Conservation (phyloP, 371 early-diverging fungal genomes). For the Lichtheimia ornata region DNA sequence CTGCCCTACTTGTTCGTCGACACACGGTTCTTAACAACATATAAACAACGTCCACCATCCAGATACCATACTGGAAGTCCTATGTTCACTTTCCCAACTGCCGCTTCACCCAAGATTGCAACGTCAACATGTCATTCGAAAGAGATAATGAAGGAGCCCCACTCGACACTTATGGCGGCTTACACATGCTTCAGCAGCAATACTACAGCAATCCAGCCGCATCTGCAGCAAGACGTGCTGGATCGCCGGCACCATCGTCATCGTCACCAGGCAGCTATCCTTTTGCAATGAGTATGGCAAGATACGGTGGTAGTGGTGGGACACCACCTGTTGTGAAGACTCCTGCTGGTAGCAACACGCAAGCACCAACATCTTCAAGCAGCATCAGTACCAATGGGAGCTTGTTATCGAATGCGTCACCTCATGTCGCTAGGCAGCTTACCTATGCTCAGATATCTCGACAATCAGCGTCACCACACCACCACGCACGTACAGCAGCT, state of each 20-base stretch:
- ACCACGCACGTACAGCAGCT: conserved; percentile 84
- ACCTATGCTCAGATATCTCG: conserved; percentile 75
- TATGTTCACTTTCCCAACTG: conserved; percentile 4
- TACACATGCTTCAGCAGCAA: not conserved
- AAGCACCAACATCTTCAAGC: conserved; percentile 11
- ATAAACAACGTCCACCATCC: too few relatives aligned
- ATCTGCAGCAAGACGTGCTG: conserved; percentile 2
- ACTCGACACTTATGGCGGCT: conserved; percentile 1
- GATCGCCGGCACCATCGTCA: conserved; percentile 24
- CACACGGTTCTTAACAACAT: too few relatives aligned
- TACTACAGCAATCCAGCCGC: too few relatives aligned
- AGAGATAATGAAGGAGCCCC: conserved; percentile 9
- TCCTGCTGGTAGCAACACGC: conserved; percentile 25
- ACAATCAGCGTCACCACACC: conserved; percentile 84
- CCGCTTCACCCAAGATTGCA: conserved; percentile 3
- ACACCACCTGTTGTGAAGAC: conserved; percentile 35
- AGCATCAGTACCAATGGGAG: conserved; percentile 12
- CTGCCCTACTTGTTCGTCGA: too few relatives aligned
- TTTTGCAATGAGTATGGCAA: conserved; percentile 38
- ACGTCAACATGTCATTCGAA: conserved; percentile 11
- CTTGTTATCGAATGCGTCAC: conserved; percentile 9
- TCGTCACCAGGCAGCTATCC: conserved; percentile 13
- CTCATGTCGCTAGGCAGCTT: conserved; percentile 75
- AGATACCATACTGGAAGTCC: conserved; percentile 2
- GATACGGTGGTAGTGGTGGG: conserved; percentile 20